Evolutionary conservation across 208 protist species (phyloP).

Genomic region (Leishmania tropica): DNA sequence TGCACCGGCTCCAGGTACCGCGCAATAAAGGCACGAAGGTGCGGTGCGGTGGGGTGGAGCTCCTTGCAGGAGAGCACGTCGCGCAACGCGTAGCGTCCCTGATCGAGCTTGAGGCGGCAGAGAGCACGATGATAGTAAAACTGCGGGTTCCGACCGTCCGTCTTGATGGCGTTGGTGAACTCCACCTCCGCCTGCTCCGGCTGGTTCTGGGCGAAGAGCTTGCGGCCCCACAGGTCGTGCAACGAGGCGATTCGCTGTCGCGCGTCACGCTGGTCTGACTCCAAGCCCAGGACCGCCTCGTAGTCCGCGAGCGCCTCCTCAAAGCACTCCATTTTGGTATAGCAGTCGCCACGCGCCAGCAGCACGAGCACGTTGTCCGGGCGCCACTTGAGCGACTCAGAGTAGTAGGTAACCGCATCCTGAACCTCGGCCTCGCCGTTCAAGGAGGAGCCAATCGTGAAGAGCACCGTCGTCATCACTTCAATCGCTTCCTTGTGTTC

Average conservation of each 20-base stretch:
- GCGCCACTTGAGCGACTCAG: slow-evolving; percentile 88
- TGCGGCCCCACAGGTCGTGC: slow-evolving; percentile 84
- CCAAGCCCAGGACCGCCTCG: slow-evolving; percentile 56
- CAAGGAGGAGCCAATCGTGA: slow-evolving; percentile 61
- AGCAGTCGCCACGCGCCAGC: slow-evolving; percentile 86
- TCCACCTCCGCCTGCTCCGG: slow-evolving; percentile 70
- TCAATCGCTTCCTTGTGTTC: slow-evolving; percentile 79
- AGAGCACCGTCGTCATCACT: slow-evolving; percentile 83
- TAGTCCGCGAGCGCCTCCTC: slow-evolving; percentile 79
- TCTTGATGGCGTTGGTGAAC: slow-evolving; percentile 87
- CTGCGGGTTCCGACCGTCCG: slow-evolving; percentile 59
- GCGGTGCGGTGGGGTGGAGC: slow-evolving; percentile 60
- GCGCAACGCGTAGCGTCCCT: slow-evolving; percentile 77
- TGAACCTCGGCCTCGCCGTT: slow-evolving; percentile 52
- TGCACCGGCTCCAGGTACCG: slow-evolving; percentile 60
- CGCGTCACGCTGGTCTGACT: slow-evolving; percentile 56
- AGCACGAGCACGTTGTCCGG: slow-evolving; percentile 82
- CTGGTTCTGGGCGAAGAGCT: slow-evolving; percentile 56
- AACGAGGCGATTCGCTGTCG: slow-evolving; percentile 68
- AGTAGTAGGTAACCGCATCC: slow-evolving; percentile 84
- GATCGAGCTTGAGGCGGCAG: slow-evolving; percentile 79
- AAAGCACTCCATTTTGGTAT: slow-evolving; percentile 82
- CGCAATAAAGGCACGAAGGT: slow-evolving; percentile 74
- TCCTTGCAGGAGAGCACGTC: slow-evolving; percentile 87
- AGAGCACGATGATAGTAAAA: slow-evolving; percentile 88